These are phyloP conservation scores for Albatrellus sp. DNA, from an alignment of 1,284 basidiomycete species.

Conservation along the genomic window DNA sequence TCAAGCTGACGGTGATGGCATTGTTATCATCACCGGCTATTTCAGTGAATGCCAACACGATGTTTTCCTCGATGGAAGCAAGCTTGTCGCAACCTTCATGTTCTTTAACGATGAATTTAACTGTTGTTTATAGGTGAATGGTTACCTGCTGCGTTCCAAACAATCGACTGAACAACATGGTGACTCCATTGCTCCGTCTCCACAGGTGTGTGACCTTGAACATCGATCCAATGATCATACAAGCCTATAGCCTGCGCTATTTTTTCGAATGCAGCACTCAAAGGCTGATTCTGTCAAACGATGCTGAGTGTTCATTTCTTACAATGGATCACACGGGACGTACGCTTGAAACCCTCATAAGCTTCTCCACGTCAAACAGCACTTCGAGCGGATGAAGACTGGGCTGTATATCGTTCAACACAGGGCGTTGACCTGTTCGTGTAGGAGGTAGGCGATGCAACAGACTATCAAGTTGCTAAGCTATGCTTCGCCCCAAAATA, in stretches of 20 bases:
- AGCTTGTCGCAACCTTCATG: conserved; percentile 52
- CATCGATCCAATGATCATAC: conserved; percentile 58
- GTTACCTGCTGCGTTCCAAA: conserved; percentile 59
- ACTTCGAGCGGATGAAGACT: conserved; percentile 66
- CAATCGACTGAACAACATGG: conserved; percentile 58
- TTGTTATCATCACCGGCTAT: conserved; percentile 46
- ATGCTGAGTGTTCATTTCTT: not conserved
- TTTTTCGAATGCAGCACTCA: conserved; percentile 55
- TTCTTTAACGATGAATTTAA: not conserved
- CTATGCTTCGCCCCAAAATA: not conserved
- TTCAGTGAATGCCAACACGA: conserved; percentile 55
- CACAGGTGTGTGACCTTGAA: conserved; percentile 32
- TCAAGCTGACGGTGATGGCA: conserved; percentile 45
- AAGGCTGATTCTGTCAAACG: conserved; percentile 50
- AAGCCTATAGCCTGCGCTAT: conserved; percentile 55
- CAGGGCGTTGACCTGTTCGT: conserved; percentile 30
- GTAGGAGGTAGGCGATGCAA: conserved; percentile 52
- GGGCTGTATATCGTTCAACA: conserved; percentile 64
- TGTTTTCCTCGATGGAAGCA: conserved; percentile 52
- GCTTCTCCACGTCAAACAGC: conserved; percentile 57
- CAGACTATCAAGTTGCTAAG: conserved; percentile 31
- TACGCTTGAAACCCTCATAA: conserved; percentile 44
- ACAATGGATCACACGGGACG: conserved; percentile 7
- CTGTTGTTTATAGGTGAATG: not conserved
- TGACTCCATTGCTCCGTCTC: conserved; percentile 57